A percentile compares a stretch with the other conserved stretches of the same genome.
These are phyloP conservation scores for Linum tenue DNA, from an alignment of 345 rosid species.

Conservation along the genomic window DNA sequence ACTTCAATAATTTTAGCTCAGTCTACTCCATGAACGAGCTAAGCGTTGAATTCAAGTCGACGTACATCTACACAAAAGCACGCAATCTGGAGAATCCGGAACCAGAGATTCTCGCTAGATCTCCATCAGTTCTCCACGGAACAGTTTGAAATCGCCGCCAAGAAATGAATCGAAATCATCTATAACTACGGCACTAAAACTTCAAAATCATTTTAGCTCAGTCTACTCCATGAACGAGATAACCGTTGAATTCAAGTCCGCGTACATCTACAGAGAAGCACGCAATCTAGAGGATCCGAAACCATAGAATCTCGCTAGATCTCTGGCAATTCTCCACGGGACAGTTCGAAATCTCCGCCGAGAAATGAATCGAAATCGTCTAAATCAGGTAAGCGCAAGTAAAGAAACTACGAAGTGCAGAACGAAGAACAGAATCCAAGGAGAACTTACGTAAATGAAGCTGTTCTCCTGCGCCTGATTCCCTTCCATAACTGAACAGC, in stretches of 20 bases:
- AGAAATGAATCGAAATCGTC: background rate
- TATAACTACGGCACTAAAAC: too few species aligned
- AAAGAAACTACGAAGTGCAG: background rate
- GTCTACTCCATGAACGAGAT: background rate
- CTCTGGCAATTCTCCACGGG: background rate
- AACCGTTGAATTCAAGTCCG: background rate
- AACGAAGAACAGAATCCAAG: background rate
- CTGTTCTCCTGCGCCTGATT: constrained; percentile 67
- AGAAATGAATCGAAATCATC: background rate
- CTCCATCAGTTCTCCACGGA: background rate
- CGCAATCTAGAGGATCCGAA: background rate
- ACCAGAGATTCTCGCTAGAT: background rate
- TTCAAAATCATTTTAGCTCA: too few species aligned
- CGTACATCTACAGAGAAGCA: background rate
- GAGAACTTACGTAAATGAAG: constrained; percentile 78
- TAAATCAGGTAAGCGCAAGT: constrained; percentile 2
- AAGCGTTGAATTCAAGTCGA: background rate
- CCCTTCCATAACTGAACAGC: constrained; percentile 58
- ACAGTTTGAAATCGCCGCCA: background rate
- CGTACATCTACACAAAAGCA: background rate
- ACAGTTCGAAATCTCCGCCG: background rate
- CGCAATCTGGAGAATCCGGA: background rate
- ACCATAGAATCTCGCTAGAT: background rate
- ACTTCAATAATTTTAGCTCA: too few species aligned
- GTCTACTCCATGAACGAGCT: background rate